Percentiles rank a stretch among this genome's conserved stretches.
Evolutionary conservation across 495 filamentous ascomycete genomes (phyloP).

Genomic region (Penicillium mononematosum): DNA sequence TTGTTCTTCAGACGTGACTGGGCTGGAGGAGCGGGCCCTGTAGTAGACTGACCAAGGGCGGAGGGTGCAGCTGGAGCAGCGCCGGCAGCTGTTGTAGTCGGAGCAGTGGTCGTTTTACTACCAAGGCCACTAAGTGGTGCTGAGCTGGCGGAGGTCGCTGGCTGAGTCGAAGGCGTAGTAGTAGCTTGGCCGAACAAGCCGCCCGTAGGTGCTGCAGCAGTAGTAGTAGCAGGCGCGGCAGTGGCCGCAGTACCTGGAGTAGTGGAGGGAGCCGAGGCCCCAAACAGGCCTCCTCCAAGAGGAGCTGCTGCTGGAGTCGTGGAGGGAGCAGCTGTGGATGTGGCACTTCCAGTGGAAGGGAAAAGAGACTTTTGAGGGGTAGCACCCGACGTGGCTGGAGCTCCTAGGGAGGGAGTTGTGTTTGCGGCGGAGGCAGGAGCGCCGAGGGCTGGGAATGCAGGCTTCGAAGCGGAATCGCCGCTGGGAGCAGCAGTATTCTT

Average conservation of each 20-base stretch:
- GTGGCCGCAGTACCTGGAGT: conserved; percentile 33
- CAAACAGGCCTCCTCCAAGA: conserved; percentile 39
- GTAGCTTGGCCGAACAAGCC: conserved; percentile 33
- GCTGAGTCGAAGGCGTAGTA: conserved; percentile 29
- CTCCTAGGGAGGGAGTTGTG: conserved; percentile 26
- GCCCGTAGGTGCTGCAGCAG: conserved; percentile 23
- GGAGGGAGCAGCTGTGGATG: conserved; percentile 39
- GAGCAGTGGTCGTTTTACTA: conserved; percentile 22
- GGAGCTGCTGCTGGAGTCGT: conserved; percentile 41
- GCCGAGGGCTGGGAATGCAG: conserved; percentile 32
- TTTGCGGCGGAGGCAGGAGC: conserved; percentile 24
- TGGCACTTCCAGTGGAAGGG: conserved; percentile 33
- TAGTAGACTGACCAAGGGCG: conserved; percentile 65
- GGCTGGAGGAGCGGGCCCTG: conserved; percentile 70
- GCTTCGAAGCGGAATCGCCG: conserved; percentile 30
- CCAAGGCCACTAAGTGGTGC: conserved; percentile 20
- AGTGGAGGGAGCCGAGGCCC: conserved; percentile 34
- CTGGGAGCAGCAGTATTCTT: conserved; percentile 38
- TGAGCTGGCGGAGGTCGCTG: conserved; percentile 17
- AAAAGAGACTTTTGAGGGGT: conserved; percentile 46
- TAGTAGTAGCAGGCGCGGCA: conserved; percentile 19
- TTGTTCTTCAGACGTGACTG: conserved; percentile 93
- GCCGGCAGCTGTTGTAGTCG: conserved; percentile 24
- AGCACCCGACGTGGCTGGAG: conserved; percentile 36
- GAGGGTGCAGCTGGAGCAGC: conserved; percentile 33